Conservation (phyloP, 208 protist species). For the Leishmania mexicana region DNA sequence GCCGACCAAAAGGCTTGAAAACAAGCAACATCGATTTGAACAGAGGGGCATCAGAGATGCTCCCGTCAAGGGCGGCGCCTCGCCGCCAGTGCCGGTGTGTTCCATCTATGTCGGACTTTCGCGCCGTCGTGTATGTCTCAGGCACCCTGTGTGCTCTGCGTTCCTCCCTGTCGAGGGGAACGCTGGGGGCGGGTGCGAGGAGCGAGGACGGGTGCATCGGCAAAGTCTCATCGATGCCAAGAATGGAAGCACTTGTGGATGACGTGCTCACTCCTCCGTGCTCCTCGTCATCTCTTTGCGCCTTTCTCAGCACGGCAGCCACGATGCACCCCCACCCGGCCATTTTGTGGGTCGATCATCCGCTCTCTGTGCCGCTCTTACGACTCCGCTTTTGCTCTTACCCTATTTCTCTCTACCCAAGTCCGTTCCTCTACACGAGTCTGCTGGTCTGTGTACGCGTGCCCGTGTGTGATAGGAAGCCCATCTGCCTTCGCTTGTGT, state of each 20-base stretch:
- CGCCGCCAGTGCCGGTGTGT: neutral
- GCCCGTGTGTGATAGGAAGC: neutral
- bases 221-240: neutral
- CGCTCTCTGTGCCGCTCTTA: neutral
- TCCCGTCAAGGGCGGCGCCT: neutral
- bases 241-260: neutral
- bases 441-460: neutral
- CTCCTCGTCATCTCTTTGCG: neutral
- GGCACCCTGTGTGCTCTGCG: neutral
- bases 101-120: neutral
- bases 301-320: neutral
- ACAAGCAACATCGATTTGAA: neutral
- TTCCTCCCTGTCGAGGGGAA: neutral
- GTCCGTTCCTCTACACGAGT: neutral
- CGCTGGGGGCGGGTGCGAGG: neutral
- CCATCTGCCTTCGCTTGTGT: no score
- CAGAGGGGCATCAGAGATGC: neutral
- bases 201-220: neutral
- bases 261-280: neutral
- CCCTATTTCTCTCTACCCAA: neutral
- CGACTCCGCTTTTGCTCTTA: neutral
- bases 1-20: neutral
- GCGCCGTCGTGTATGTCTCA: neutral
- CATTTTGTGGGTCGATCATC: no score
- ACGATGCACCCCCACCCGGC: neutral